Conservation (phyloP, 129 eudicot species). For the Tagetes erecta region DNA sequence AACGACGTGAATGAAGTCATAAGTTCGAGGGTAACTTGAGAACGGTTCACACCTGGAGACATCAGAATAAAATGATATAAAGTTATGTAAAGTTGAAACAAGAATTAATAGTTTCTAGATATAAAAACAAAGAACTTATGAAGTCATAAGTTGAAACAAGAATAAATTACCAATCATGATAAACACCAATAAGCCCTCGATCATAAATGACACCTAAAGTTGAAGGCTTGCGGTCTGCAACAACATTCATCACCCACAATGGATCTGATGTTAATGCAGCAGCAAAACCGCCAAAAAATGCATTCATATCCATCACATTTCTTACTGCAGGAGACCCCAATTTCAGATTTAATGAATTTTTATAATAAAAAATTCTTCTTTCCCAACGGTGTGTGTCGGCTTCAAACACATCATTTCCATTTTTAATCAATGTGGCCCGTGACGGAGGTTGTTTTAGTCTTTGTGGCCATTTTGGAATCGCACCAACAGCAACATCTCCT, state of each 20-base stretch:
- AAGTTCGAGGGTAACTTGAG: constrained; percentile 96
- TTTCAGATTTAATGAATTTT: constrained; percentile 65
- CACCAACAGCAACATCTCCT: constrained; percentile 72
- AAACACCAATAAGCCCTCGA: constrained; percentile 90
- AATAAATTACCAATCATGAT: constrained; percentile 89
- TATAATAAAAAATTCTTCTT: constrained; percentile 74
- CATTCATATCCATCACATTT: constrained; percentile 95
- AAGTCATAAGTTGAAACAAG: not conserved
- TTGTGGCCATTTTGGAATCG: constrained; percentile 88
- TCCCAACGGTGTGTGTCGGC: constrained; percentile 85
- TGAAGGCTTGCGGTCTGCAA: constrained; percentile 71
- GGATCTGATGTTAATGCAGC: constrained; percentile 80
- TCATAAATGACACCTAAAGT: constrained; percentile 88
- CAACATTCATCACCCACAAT: constrained; percentile 98
- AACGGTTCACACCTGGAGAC: constrained; percentile 91
- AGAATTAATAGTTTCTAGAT: not conserved
- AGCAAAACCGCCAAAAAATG: constrained; percentile 96
- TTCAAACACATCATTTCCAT: constrained; percentile 79
- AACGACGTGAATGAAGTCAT: constrained; percentile 80
- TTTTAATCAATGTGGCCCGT: constrained; percentile 62
- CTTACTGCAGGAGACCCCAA: constrained; percentile 78
- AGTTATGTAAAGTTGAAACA: not conserved
- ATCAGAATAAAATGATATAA: constrained; percentile 8
- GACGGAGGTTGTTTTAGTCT: constrained; percentile 72
- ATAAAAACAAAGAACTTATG: too few species aligned